Evolutionary conservation across 805 yeast genomes (phyloP).

Genomic region (Starmera quercuum): DNA sequence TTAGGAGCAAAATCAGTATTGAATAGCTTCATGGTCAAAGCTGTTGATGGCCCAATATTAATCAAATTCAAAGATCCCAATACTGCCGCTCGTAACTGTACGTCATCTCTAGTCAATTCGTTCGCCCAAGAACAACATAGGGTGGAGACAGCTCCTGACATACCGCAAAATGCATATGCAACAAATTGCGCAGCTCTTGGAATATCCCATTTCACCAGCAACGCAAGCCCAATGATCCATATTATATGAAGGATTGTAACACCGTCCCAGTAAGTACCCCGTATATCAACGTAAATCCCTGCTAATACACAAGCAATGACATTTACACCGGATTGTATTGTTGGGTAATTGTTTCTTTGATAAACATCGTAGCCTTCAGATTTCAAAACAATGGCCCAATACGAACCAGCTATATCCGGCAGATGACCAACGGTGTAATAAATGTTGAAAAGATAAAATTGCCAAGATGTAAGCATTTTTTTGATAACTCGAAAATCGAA

Average conservation of each 20-base stretch:
- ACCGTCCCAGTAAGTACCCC: conserved; percentile 6
- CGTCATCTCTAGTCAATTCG: conserved; percentile 16
- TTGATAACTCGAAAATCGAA: conserved; percentile 42
- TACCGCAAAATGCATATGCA: neutral
- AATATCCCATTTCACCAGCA: conserved; percentile 2
- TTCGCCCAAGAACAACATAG: conserved; percentile 15
- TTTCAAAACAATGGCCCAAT: conserved; percentile 13
- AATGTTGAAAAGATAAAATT: conserved; percentile 25
- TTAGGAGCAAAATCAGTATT: conserved; percentile 14
- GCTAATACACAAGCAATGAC: conserved; percentile 9
- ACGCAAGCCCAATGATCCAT: neutral
- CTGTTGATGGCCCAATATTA: conserved; percentile 10
- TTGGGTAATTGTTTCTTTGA: conserved; percentile 17
- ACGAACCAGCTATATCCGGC: conserved; percentile 8
- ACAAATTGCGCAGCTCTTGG: conserved; percentile 1
- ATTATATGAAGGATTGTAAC: neutral
- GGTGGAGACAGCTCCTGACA: neutral
- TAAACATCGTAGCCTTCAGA: conserved; percentile 14
- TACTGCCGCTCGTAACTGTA: conserved; percentile 16
- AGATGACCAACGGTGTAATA: conserved; percentile 8
- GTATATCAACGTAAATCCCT: conserved; percentile 12
- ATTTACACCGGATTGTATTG: conserved; percentile 13
- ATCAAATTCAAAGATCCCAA: conserved; percentile 16
- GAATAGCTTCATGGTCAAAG: conserved; percentile 4
- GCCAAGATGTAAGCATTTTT: conserved; percentile 45